Conservation (phyloP, 306 rosid genomes). For the Quercus cerris region DNA sequence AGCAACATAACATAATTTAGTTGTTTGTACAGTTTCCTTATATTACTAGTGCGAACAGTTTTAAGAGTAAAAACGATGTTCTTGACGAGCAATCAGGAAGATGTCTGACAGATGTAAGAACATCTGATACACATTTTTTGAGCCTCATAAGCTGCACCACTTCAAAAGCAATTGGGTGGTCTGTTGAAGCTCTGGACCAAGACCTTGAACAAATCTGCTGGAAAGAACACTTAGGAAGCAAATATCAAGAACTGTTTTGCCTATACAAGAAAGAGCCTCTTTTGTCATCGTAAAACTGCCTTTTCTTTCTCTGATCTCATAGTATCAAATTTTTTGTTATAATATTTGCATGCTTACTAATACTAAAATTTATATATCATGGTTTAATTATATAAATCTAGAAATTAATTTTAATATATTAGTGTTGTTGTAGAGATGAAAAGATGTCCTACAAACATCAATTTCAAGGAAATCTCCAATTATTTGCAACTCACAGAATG, state of each 20-base stretch:
- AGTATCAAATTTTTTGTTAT: constrained; percentile 12
- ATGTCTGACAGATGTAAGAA: constrained; percentile 24
- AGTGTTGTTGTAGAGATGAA: constrained; percentile 42
- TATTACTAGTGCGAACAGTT: constrained; percentile 25
- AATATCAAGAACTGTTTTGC: constrained; percentile 52
- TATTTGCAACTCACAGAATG: constrained; percentile 39
- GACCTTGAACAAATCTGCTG: constrained; percentile 68
- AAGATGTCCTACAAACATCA: constrained; percentile 34
- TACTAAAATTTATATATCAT: not conserved
- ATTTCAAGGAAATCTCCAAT: constrained; percentile 60
- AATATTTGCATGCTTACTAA: constrained; percentile 5
- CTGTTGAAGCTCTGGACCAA: constrained; percentile 40
- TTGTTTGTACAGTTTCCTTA: constrained; percentile 64
- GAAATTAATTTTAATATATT: not conserved
- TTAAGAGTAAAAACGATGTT: constrained; percentile 18
- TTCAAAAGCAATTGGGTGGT: constrained; percentile 71
- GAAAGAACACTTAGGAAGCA: constrained; percentile 41
- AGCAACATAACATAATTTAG: constrained; percentile 1
- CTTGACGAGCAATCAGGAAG: constrained; percentile 29
- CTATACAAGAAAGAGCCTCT: constrained; percentile 59
- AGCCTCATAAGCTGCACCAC: constrained; percentile 61
- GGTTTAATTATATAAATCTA: not conserved
- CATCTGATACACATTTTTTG: constrained; percentile 36
- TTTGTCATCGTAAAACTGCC: constrained; percentile 47
- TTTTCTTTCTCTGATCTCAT: constrained; percentile 20